These are phyloP conservation scores for Rhodosporidiobolus sp. DNA, from an alignment of 768 basidiomycete genomes.

Conservation along the genomic window DNA sequence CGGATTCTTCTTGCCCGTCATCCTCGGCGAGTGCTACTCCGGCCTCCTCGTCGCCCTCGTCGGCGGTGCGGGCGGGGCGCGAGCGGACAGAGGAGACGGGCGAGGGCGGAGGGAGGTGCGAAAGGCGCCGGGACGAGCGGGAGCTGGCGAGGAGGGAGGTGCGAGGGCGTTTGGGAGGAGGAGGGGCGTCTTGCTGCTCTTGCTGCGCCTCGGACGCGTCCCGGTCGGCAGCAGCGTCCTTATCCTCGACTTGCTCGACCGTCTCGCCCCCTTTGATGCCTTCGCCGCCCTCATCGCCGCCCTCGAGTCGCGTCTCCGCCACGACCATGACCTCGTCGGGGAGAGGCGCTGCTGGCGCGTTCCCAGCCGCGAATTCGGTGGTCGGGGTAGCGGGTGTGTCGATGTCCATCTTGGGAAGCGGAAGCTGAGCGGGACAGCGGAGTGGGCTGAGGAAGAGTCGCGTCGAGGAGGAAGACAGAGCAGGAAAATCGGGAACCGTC, in stretches of 20 bases:
- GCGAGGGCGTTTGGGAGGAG: neutral
- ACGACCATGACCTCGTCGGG: too few relatives aligned
- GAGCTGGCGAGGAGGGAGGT: neutral
- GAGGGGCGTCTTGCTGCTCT: neutral
- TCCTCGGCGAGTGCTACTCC: neutral
- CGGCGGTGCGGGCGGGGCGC: neutral
- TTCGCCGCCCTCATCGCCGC: too few relatives aligned
- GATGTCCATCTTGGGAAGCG: too few relatives aligned
- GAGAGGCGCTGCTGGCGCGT: too few relatives aligned
- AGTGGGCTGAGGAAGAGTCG: too few relatives aligned
- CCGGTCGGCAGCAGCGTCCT: neutral
- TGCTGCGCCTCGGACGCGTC: neutral
- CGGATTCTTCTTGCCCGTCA: neutral
- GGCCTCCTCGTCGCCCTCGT: neutral
- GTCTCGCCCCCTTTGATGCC: neutral
- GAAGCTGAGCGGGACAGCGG: too few relatives aligned
- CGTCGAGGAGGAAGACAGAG: too few relatives aligned
- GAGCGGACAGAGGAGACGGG: neutral
- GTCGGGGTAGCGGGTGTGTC: too few relatives aligned
- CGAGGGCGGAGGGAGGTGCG: neutral
- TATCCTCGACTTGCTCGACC: neutral
- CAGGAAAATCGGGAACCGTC: too few relatives aligned
- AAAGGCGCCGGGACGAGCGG: neutral
- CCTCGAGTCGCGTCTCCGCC: too few relatives aligned
- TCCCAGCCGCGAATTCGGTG: too few relatives aligned